Conservation (phyloP, 176 grass and related monocot genomes). For the Secale cereale region DNA sequence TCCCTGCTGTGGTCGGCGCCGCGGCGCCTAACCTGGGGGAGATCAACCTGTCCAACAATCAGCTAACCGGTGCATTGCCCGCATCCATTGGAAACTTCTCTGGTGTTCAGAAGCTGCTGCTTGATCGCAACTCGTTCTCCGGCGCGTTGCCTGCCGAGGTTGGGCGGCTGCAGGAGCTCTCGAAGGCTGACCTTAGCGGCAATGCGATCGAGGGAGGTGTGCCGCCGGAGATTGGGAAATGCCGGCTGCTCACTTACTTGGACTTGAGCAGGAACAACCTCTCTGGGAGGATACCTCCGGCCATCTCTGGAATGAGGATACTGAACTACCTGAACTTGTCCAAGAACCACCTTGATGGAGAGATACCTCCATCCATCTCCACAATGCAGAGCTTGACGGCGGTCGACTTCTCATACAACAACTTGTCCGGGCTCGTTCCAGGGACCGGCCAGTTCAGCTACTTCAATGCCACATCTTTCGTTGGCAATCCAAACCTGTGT, state of each 20-base stretch:
- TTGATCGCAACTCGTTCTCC: slow-evolving; percentile 74
- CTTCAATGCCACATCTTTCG: slow-evolving; percentile 94
- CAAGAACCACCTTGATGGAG: slow-evolving; percentile 81
- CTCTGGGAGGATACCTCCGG: slow-evolving; percentile 63
- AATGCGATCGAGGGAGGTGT: slow-evolving; percentile 72
- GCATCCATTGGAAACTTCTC: slow-evolving; percentile 78
- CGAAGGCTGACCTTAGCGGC: slow-evolving; percentile 82
- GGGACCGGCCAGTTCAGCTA: slow-evolving; percentile 99
- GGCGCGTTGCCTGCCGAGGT: slow-evolving; percentile 68
- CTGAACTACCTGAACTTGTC: slow-evolving; percentile 96
- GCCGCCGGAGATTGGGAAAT: slow-evolving; percentile 73
- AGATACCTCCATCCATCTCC: slow-evolving; percentile 65
- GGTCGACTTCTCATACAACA: slow-evolving; percentile 75
- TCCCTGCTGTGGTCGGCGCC: slow-evolving; percentile 40
- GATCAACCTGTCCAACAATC: slow-evolving; percentile 89
- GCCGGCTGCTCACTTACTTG: slow-evolving; percentile 80
- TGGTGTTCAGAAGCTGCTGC: slow-evolving; percentile 89
- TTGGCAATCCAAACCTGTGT: slow-evolving; percentile 80
- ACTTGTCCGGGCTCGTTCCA: slow-evolving; percentile 67
- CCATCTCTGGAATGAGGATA: slow-evolving; percentile 87
- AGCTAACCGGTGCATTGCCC: slow-evolving; percentile 60
- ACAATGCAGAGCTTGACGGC: slow-evolving; percentile 91
- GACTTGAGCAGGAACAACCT: slow-evolving; percentile 81
- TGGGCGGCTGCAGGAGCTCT: slow-evolving; percentile 78
- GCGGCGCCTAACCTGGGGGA: slow-evolving; percentile 66